Evolutionary conservation across 345 rosid genomes (phyloP).

Genomic region (Eucalyptus polyanthemos): DNA sequence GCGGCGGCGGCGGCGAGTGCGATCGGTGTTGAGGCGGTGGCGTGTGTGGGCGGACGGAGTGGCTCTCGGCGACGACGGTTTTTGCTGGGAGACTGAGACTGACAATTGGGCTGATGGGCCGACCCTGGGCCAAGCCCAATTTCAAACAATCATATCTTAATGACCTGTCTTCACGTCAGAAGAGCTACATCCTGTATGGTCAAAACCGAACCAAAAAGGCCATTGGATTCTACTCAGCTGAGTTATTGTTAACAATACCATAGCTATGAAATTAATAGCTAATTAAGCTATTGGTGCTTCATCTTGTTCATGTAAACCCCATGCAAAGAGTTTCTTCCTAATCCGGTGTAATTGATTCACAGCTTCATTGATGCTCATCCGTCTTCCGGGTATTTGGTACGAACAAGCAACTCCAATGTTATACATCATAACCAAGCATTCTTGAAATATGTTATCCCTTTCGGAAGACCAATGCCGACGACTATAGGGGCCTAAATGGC

Average conservation of each 20-base stretch:
- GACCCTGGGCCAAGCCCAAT: background rate
- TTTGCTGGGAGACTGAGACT: too few species aligned
- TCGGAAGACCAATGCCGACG: background rate
- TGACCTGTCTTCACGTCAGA: too few species aligned
- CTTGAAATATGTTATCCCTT: background rate
- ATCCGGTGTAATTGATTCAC: background rate
- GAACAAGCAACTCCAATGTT: background rate
- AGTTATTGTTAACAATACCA: background rate
- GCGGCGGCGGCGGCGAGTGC: too few species aligned
- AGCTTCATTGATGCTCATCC: background rate
- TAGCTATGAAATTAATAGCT: background rate
- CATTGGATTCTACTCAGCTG: fast-evolving
- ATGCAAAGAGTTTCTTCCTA: background rate
- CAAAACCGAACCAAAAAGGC: background rate
- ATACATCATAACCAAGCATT: background rate
- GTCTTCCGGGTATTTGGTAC: background rate
- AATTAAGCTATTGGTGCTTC: background rate
- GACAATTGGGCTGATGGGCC: too few species aligned
- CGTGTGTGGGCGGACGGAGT: too few species aligned
- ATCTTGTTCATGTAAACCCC: background rate
- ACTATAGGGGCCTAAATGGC: background rate
- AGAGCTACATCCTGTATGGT: too few species aligned
- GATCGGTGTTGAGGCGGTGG: too few species aligned
- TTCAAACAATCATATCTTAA: background rate
- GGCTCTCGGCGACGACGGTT: too few species aligned